Evolutionary conservation across 2,329 filamentous ascomycete species (phyloP), one percentile per base, ranked within the genome.

Genomic region (Fusarium haematococcum): DNA sequence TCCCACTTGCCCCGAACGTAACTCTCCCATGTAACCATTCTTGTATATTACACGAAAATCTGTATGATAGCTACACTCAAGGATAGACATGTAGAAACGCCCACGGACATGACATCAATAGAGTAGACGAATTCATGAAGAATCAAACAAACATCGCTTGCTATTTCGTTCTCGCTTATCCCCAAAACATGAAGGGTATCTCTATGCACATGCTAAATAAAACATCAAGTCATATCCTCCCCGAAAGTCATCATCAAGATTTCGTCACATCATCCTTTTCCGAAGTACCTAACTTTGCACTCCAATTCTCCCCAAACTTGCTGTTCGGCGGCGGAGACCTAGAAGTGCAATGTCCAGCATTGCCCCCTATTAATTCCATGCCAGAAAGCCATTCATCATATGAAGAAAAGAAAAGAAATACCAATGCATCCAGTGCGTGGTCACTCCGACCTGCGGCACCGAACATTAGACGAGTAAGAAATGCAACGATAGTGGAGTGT

Each of bases 181-280:
- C 71, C 69, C 75, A 74, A 72, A 77, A 69, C 66, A 78, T 73
- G 63, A 75, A 71, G 79, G 79, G 79, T 80, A 80, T 80, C 79
- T 80, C 76, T 80, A 80, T 80, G 73, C 75, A 79, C 78, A 79
- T 78, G 76, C 71, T 73, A 50, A 65, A 27, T 50, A 27, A 66
- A 60, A 73, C 43, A 71, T 73, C 58, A 75, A 75, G 65, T 78
- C 74, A 59, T 71, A 70, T 76, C 70, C 75, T 73, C 76, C 71
- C 68, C 45, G 27, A 60, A 73, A 41, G 76, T 68, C 65, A 70
- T 77, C 73, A 63, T 79, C 75, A 77, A 78, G 69, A 79, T 77
- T 74, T 74, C 76, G 67, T 78, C 64, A 72, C 63, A 62, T 56
- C 70, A 27, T 71, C 48, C 48, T 52, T 27, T 52, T 57, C 37